Conservation (phyloP, 306 rosid genomes). For the Lagenaria siceraria region DNA sequence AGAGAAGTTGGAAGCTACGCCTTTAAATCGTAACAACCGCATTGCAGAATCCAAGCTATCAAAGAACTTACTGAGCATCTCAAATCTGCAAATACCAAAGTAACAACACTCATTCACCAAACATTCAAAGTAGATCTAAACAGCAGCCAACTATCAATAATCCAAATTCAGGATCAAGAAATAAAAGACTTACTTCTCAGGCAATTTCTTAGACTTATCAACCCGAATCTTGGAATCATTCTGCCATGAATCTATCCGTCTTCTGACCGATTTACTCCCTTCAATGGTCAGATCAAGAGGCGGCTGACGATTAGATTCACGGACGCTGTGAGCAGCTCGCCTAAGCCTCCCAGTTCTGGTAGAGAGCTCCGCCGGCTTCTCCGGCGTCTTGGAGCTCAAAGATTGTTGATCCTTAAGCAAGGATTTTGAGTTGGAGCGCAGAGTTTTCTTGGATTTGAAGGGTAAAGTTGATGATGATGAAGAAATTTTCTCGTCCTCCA, state of each 20-base stretch:
- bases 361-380: conserved; percentile 26
- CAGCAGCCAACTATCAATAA: background rate
- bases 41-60: conserved; percentile 45
- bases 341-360: conserved; percentile 32
- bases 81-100: conserved; percentile 35
- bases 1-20: conserved; percentile 25
- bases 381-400: conserved; percentile 44
- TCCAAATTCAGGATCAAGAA: background rate
- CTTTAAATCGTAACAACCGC: conserved; percentile 32
- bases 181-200: conserved; percentile 30
- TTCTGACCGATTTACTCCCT: conserved; percentile 19
- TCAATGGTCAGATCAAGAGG: conserved; percentile 7
- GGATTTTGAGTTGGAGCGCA: conserved; percentile 13
- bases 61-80: conserved; percentile 36
- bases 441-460: conserved; percentile 28
- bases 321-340: conserved; percentile 37
- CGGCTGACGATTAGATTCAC: background rate
- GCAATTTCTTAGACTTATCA: conserved; percentile 17
- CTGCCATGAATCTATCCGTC: conserved; percentile 20
- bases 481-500: conserved; percentile 16
- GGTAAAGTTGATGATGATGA: conserved; percentile 17
- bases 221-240: background rate
- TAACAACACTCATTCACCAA: background rate
- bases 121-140: background rate
- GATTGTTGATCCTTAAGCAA: conserved; percentile 7